Percentiles rank a stretch among this genome's conserved stretches.
Conservation (phyloP, 2,329 filamentous ascomycete species). For the Thelonectria discophora region DNA sequence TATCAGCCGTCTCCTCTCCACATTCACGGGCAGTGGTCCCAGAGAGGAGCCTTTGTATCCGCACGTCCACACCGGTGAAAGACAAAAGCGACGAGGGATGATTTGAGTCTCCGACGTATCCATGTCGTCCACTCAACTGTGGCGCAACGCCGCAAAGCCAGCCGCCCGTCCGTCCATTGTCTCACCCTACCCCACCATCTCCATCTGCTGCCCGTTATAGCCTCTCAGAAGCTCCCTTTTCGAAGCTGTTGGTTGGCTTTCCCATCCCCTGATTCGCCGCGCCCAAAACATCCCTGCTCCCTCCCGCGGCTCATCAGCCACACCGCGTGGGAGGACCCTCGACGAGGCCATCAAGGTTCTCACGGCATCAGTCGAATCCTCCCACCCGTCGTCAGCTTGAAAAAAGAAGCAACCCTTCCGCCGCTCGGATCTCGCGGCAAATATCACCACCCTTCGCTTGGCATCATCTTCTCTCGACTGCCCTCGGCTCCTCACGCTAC, state of each 20-base stretch:
- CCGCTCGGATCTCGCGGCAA: slow-evolving; percentile 38
- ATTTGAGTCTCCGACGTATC: background rate
- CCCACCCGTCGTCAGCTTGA: slow-evolving; percentile 22
- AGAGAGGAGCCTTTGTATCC: too few species aligned
- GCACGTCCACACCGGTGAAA: background rate
- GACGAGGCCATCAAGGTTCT: slow-evolving; percentile 42
- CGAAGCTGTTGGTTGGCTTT: background rate
- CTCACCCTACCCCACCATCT: background rate
- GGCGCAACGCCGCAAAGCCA: slow-evolving; percentile 18
- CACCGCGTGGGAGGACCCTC: slow-evolving; percentile 18
- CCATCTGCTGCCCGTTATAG: background rate
- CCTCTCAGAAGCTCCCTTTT: slow-evolving; percentile 20
- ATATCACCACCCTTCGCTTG: slow-evolving; percentile 13
- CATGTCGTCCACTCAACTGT: slow-evolving; percentile 27
- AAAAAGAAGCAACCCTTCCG: slow-evolving; percentile 13
- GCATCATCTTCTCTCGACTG: background rate
- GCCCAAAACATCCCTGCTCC: background rate
- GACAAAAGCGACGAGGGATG: too few species aligned
- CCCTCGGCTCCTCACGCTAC: too few species aligned
- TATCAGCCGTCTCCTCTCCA: background rate
- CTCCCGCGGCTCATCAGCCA: slow-evolving; percentile 30
- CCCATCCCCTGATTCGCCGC: slow-evolving; percentile 27
- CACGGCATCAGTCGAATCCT: slow-evolving; percentile 25
- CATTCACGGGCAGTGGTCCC: too few species aligned
- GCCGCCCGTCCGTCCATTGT: slow-evolving; percentile 7